A percentile compares a stretch with the other conserved stretches of the same genome.
phyloP scores from a whole-genome alignment of 1,284 basidiomycete species.

The Ustilago trichophora region DNA sequence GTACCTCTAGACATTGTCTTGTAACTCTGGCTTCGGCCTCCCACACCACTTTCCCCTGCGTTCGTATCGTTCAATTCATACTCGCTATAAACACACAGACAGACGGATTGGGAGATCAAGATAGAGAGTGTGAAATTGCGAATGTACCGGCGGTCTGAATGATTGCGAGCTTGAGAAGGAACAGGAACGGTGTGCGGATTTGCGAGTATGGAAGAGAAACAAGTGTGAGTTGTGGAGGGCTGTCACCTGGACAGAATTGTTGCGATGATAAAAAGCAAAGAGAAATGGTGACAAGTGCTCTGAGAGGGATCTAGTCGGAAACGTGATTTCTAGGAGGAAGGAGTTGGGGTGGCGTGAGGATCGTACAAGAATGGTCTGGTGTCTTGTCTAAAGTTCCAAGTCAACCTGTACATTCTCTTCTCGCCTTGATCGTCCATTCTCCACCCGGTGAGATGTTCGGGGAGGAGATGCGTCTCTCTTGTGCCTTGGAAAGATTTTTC shows the following conservation, averaged over 20 bases:
- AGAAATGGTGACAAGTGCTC: no score
- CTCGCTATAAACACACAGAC: no score
- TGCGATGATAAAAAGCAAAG: no score
- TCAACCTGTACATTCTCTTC: slow-evolving; percentile 18
- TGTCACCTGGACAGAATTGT: no score
- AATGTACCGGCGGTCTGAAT: no score
- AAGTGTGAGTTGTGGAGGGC: no score
- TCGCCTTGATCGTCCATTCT: slow-evolving; percentile 14
- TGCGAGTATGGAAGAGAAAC: no score
- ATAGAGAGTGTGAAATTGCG: no score
- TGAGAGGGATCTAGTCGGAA: no score
- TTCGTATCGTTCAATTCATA: slow-evolving; percentile 1
- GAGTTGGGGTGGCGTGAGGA: neutral
- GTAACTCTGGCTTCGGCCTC: neutral
- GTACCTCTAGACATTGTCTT: neutral
- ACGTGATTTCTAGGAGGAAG: neutral
- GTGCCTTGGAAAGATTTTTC: neutral
- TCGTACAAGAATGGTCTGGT: slow-evolving; percentile 31
- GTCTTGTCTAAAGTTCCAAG: slow-evolving; percentile 35
- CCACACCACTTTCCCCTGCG: slow-evolving; percentile 7
- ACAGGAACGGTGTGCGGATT: no score
- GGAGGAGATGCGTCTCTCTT: slow-evolving; percentile 9
- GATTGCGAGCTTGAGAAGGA: no score
- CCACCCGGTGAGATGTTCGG: slow-evolving; percentile 20
- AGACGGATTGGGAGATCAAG: no score